Evolutionary conservation across 179 eudicot species (phyloP).

Genomic region (Carnegiea gigantea): DNA sequence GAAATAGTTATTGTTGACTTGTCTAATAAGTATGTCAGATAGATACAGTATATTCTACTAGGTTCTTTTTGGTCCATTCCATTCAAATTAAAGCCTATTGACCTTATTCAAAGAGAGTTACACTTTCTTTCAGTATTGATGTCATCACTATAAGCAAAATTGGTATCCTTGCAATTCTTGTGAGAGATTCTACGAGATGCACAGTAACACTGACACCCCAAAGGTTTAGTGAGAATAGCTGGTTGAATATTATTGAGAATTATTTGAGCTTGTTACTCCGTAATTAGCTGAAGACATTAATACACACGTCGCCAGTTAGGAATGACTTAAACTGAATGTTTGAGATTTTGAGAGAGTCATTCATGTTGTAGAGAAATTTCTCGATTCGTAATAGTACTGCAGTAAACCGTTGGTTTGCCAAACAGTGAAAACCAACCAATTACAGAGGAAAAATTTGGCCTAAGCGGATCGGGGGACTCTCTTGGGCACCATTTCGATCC

Average conservation of each 20-base stretch:
- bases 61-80: not conserved
- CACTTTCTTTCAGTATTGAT: not conserved
- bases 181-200: not conserved
- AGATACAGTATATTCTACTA: not conserved
- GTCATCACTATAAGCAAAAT: not conserved
- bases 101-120: not conserved
- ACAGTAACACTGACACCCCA: not conserved
- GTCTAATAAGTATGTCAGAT: too few species aligned
- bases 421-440: constrained; percentile 14
- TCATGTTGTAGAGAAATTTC: not conserved
- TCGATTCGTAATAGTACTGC: not conserved
- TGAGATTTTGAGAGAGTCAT: not conserved
- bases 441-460: not conserved
- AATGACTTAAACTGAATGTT: not conserved
- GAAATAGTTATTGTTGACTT: too few species aligned
- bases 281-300: not conserved
- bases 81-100: not conserved
- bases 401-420: constrained; percentile 20
- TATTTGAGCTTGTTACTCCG: not conserved
- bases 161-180: too few species aligned
- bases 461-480: not conserved
- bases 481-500: not conserved
- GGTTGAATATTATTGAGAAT: not conserved
- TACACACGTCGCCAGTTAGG: not conserved
- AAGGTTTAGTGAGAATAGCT: not conserved